A percentile compares a stretch with the other conserved stretches of the same genome.
These are phyloP conservation scores for Phytophthora ohioensis DNA, from an alignment of 352 stramenopile genomes.

Conservation along the genomic window DNA sequence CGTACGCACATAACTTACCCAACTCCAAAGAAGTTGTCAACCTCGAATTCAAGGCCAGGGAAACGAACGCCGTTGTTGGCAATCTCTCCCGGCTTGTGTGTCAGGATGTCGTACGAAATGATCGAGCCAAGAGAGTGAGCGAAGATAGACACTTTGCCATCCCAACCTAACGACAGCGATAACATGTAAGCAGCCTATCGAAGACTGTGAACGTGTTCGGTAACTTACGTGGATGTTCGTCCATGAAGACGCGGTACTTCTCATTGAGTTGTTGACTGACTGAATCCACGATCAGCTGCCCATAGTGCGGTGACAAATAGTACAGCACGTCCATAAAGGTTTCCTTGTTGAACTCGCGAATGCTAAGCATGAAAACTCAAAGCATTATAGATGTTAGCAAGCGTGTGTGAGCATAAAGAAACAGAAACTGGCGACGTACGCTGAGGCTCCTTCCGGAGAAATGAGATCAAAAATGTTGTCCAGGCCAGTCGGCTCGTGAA, in stretches of 20 bases:
- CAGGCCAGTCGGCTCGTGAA: constrained; percentile 86
- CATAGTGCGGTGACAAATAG: constrained; percentile 92
- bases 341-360: constrained; percentile 94
- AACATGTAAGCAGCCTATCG: neutral
- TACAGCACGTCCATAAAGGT: constrained; percentile 96
- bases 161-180: constrained; percentile 57
- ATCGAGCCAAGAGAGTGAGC: constrained; percentile 91
- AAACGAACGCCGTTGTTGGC: constrained; percentile 79
- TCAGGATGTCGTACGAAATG: constrained; percentile 94
- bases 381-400: neutral
- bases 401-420: neutral
- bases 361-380: constrained; percentile 45
- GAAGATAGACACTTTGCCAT: constrained; percentile 92
- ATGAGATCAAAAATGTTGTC: constrained; percentile 90
- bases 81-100: constrained; percentile 68
- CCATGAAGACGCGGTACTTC: constrained; percentile 92
- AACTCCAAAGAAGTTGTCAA: constrained; percentile 89
- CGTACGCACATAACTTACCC: constrained; percentile 49
- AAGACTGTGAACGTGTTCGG: neutral
- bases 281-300: constrained; percentile 92
- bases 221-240: constrained; percentile 74
- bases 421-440: constrained; percentile 42
- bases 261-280: constrained; percentile 90
- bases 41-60: constrained; percentile 81
- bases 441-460: constrained; percentile 73